Conservation (phyloP, 2,329 filamentous ascomycete genomes). For the Claviceps cyperi region DNA sequence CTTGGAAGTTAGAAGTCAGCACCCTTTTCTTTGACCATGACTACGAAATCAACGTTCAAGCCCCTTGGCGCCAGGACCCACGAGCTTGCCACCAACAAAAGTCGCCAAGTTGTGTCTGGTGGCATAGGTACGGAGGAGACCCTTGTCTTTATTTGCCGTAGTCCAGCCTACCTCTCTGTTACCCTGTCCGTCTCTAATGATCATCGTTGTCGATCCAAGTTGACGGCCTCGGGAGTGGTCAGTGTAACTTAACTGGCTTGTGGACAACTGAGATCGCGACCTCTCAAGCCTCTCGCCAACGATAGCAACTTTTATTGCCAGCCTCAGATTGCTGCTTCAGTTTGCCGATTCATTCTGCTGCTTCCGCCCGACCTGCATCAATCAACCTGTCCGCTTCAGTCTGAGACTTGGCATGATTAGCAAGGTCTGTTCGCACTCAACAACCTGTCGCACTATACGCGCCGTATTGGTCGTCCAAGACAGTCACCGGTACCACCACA, state of each 20-base stretch:
- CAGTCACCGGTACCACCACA: not conserved
- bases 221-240: not conserved
- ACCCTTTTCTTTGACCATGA: not conserved
- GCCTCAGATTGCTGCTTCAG: not conserved
- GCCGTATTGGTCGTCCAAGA: not conserved
- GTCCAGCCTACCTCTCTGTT: not conserved
- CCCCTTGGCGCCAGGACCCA: not conserved
- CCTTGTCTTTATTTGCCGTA: not conserved
- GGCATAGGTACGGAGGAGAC: not conserved
- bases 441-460: not conserved
- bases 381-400: not conserved
- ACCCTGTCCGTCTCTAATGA: not conserved
- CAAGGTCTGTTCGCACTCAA: not conserved
- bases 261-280: not conserved
- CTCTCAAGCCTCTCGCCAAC: not conserved
- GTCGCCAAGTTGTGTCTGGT: not conserved
- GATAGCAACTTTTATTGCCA: not conserved
- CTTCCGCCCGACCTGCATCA: too few relatives aligned
- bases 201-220: not conserved
- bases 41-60: not conserved
- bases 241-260: slow-evolving; percentile 1
- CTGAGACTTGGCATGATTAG: not conserved
- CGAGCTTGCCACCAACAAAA: not conserved
- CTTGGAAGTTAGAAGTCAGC: too few relatives aligned
- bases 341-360: too few relatives aligned